Percentiles rank a stretch among this genome's conserved stretches.
Evolutionary conservation across 306 rosid genomes (phyloP).

Genomic region (Lathyrus tuberosus): DNA sequence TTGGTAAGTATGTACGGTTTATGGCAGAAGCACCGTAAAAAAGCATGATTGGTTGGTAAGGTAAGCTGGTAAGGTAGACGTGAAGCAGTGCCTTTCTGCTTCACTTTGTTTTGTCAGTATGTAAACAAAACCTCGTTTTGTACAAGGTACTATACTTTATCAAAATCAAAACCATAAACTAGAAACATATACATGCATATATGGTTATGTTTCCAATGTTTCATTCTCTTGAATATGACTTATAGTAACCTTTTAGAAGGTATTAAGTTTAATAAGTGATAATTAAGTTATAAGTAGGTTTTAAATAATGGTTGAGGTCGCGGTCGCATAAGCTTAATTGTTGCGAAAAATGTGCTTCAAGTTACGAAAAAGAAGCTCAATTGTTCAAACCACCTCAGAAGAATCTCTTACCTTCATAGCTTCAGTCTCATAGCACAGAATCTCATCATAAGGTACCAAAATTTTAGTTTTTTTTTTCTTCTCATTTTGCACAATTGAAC

Average conservation of each 20-base stretch:
- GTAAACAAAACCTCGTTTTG: constrained; percentile 33
- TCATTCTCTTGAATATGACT: constrained; percentile 21
- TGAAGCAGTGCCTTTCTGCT: constrained; percentile 57
- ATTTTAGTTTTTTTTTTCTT: not conserved
- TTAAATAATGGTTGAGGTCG: too few relatives aligned
- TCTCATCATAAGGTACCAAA: constrained; percentile 66
- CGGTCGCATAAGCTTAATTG: constrained; percentile 47
- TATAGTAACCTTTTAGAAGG: not conserved
- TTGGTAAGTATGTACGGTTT: constrained; percentile 41
- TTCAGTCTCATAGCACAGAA: constrained; percentile 69
- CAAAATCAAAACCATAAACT: constrained; percentile 11
- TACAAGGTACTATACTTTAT: constrained; percentile 37
- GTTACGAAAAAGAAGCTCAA: constrained; percentile 76
- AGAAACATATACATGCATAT: not conserved
- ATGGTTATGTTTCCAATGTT: constrained; percentile 11
- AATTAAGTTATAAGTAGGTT: not conserved
- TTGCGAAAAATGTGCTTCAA: constrained; percentile 75
- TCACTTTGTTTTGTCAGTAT: constrained; percentile 53
- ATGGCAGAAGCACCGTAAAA: constrained; percentile 48
- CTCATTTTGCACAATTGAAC: not conserved
- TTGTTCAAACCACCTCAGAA: constrained; percentile 65
- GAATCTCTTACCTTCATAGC: constrained; percentile 83
- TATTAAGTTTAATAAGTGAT: constrained; percentile 14
- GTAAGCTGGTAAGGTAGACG: constrained; percentile 44
- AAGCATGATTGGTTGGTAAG: constrained; percentile 53